Conservation (phyloP, 148 eudicot species). For the Rheum nobile region DNA sequence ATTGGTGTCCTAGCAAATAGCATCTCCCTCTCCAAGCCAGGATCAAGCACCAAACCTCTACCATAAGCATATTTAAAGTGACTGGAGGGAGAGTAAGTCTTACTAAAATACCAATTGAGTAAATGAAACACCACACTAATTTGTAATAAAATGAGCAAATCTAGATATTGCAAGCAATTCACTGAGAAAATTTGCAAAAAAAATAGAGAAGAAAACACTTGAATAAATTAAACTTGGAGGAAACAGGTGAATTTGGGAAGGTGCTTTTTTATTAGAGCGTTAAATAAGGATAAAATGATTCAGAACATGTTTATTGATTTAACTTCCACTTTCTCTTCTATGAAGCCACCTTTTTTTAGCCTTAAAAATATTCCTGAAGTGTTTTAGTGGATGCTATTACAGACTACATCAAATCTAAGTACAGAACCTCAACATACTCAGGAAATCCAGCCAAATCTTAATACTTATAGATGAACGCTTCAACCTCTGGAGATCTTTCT, state of each 20-base stretch:
- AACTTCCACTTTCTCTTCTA: neutral
- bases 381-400: neutral
- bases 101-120: too few species aligned
- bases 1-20: too few species aligned
- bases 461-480: neutral
- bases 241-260: neutral
- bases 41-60: too few species aligned
- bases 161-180: too few species aligned
- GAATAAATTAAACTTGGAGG: neutral
- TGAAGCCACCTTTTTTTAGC: neutral
- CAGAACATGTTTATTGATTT: neutral
- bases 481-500: neutral
- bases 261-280: neutral
- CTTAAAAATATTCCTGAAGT: neutral
- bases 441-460: neutral
- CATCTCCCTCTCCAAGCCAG: too few species aligned
- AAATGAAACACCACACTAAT: too few species aligned
- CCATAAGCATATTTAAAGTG: too few species aligned
- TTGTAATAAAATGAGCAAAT: too few species aligned
- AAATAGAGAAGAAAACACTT: too few species aligned
- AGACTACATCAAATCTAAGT: neutral
- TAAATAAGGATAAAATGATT: neutral
- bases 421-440: neutral
- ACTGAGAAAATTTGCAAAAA: too few species aligned
- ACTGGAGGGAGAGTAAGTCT: too few species aligned